Evolutionary conservation across 2,329 filamentous ascomycete species (phyloP).

Genomic region (Fusarium multiceps): DNA sequence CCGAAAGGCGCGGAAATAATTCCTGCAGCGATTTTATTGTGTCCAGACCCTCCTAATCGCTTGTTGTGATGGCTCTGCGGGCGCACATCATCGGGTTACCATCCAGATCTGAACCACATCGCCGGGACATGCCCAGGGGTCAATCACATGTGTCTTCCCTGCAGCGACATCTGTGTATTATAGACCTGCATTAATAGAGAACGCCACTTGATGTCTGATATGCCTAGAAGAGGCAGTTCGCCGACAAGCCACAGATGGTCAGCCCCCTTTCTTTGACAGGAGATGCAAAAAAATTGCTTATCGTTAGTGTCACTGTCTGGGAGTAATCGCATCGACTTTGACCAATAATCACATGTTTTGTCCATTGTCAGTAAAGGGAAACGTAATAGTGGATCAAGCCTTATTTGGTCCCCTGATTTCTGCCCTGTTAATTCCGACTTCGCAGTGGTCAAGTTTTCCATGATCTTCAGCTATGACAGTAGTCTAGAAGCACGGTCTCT

Average conservation of each 20-base stretch:
- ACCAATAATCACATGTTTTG: background rate
- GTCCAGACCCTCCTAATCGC: background rate
- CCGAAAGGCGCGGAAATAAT: background rate
- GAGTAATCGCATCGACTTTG: background rate
- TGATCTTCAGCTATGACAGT: background rate
- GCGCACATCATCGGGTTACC: slow-evolving; percentile 4
- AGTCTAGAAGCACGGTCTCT: background rate
- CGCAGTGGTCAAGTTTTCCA: background rate
- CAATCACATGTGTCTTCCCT: background rate
- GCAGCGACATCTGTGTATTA: background rate
- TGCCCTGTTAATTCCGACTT: background rate
- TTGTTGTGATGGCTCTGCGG: background rate
- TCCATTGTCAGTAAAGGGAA: background rate
- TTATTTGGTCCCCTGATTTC: background rate
- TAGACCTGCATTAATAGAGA: background rate
- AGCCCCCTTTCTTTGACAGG: background rate
- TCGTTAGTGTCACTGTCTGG: background rate
- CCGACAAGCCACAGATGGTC: background rate
- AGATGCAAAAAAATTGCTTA: background rate
- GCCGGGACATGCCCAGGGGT: slow-evolving; percentile 6
- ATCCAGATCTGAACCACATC: slow-evolving; percentile 25
- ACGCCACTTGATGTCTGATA: background rate
- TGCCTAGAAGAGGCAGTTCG: background rate
- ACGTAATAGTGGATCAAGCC: background rate
- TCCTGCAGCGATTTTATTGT: background rate